These are phyloP conservation scores for Fusarium xyrophilum DNA, from an alignment of 2,329 filamentous ascomycete genomes.

Conservation along the genomic window DNA sequence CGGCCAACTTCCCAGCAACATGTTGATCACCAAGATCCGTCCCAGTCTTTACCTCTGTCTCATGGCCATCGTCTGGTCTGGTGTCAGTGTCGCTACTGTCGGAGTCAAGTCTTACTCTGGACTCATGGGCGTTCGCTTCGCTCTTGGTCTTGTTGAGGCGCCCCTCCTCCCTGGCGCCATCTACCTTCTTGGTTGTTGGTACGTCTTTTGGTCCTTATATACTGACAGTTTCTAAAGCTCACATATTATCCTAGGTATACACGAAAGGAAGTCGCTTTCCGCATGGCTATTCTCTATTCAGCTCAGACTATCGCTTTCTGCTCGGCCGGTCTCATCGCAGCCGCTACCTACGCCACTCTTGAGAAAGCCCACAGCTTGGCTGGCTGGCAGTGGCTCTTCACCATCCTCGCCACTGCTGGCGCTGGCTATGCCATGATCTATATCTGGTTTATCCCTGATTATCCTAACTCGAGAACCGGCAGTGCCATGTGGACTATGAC, in stretches of 20 bases:
- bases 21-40: constrained; percentile 13
- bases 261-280: constrained; percentile 1
- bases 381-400: constrained; percentile 16
- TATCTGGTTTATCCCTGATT: constrained; percentile 16
- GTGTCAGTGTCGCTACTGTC: constrained; percentile 7
- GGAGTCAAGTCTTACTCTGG: constrained; percentile 9
- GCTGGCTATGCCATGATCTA: constrained; percentile 16
- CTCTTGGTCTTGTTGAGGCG: constrained; percentile 11
- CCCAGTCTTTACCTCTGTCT: constrained; percentile 11
- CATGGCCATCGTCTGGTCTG: constrained; percentile 13
- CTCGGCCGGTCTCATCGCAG: constrained; percentile 5
- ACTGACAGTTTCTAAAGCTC: too few species aligned
- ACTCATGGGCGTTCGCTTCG: constrained; percentile 11
- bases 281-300: constrained; percentile 9
- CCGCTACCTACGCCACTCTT: constrained; percentile 2
- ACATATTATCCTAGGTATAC: not conserved
- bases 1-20: constrained; percentile 11
- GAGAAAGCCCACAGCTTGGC: not conserved
- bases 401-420: constrained; percentile 4
- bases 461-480: not conserved
- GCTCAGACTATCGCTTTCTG: constrained; percentile 9
- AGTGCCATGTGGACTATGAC: constrained; percentile 15
- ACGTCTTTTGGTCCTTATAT: not conserved
- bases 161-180: constrained; percentile 9
- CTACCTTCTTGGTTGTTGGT: constrained; percentile 14